Evolutionary conservation across 1,284 basidiomycete species (phyloP).

Genomic region (Uromyces viciae-fabae): DNA sequence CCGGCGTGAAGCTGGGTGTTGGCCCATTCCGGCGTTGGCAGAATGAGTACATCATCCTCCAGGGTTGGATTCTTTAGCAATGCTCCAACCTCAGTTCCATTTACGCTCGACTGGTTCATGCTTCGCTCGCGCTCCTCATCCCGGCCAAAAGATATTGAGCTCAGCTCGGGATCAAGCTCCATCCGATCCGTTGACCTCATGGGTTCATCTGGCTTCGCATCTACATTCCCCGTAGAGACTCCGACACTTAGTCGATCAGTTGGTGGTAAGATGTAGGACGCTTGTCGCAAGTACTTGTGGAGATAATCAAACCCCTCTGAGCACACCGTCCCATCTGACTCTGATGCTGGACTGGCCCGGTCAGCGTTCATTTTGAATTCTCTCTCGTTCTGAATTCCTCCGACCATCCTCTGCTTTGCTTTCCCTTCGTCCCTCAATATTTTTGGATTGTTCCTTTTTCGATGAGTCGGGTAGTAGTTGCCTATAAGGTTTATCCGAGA

Average conservation of each 20-base stretch:
- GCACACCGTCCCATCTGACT: conserved; percentile 19
- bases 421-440: not conserved
- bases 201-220: not conserved
- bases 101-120: not conserved
- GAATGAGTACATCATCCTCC: too few relatives aligned
- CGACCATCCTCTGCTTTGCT: too few relatives aligned
- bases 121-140: not conserved
- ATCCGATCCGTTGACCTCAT: not conserved
- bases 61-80: not conserved
- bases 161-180: conserved; percentile 18
- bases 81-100: not conserved
- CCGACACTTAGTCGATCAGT: not conserved
- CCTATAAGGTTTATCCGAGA: conserved; percentile 14
- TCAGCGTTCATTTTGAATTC: not conserved
- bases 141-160: conserved; percentile 17
- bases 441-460: not conserved
- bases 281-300: conserved; percentile 28
- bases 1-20: too few relatives aligned
- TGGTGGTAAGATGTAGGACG: conserved; percentile 13
- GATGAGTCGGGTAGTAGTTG: too few relatives aligned
- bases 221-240: not conserved
- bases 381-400: too few relatives aligned
- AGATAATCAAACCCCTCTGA: conserved; percentile 35
- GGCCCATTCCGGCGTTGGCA: too few relatives aligned
- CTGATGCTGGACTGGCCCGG: conserved; percentile 11